Evolutionary conservation across 2,329 filamentous ascomycete species (phyloP), one percentile per base, ranked within the genome.

Genomic region (Ceratocystiopsis brevicomis): DNA sequence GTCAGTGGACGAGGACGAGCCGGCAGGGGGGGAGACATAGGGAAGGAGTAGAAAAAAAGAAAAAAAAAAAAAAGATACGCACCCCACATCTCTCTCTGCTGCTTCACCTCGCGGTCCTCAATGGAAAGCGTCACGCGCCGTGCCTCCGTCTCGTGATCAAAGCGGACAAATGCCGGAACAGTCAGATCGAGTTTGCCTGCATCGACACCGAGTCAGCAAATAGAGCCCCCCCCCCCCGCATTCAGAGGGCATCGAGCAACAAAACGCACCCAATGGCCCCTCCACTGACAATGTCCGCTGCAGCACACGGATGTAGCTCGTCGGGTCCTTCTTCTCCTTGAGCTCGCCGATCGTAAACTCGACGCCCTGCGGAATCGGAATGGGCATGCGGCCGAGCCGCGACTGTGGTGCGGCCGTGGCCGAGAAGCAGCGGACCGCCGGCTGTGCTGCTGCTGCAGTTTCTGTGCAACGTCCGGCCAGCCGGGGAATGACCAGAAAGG

Each of bases 51-150:
- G n/a, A n/a, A n/a, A n/a, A 2, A 30, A 9, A 9, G 25, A 6
- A 30, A 30, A 11, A 9, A 30, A 30, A 30, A 11, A 11, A 30
- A 6, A 9, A 10, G 25, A 30, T 6, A 47, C 56, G 39, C 53
- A 94, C 88, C 90, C 90, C 90, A 96, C 87, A 96, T 96, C 60
- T 82, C 82, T 57, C 79, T 78, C 62, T 96, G 88, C 49, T 82
- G 68, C 63, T 78, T 78, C 43, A 75, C 60, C 16, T 74, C 64
- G 16, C 67, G 61, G 60, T 96, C 73, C 54, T 78, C 61, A 12
- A 98, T 75, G 44, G 67, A 74, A 50, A 98, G 63, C 32, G 68
- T 68, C 12, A 78, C 74, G 54, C 78, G 81, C 51, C 71, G 67
- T 25, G 68, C 62, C 41, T 68, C 68, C 17, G 65, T 58, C 55